Evolutionary conservation across 805 yeast species (phyloP).

Genomic region (Ogataea wickerhamii): DNA sequence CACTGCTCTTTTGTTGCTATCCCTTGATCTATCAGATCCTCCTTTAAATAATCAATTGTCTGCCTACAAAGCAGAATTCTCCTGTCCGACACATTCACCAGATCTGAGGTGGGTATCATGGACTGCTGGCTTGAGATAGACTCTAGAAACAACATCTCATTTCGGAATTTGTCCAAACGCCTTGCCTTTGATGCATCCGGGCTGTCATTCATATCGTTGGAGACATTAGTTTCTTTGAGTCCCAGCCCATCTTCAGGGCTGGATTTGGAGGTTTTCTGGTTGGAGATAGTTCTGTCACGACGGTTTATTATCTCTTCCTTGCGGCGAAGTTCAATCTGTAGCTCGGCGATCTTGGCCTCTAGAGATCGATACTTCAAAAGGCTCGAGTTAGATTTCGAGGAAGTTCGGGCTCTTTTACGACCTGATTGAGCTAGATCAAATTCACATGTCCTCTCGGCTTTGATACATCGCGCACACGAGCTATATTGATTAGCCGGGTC

Average conservation of each 20-base stretch:
- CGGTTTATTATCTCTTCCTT: conserved; percentile 9
- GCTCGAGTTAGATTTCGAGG: conserved; percentile 8
- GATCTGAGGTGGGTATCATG: conserved; percentile 41
- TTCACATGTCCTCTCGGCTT: conserved; percentile 60
- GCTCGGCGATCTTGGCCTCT: conserved; percentile 24
- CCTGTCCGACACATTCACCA: conserved; percentile 44
- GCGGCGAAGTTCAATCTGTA: conserved; percentile 11
- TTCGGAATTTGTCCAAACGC: conserved; percentile 34
- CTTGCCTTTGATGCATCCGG: conserved; percentile 2
- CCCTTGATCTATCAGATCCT: conserved; percentile 57
- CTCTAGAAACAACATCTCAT: conserved; percentile 38
- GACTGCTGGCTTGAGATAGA: conserved; percentile 34
- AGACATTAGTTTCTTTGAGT: conserved; percentile 20
- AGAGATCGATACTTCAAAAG: conserved; percentile 21
- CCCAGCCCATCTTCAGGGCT: neutral
- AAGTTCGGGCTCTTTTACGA: conserved; percentile 33
- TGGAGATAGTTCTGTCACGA: conserved; percentile 10
- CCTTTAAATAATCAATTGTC: conserved; percentile 16
- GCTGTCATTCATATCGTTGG: conserved; percentile 7
- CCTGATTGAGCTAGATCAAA: conserved; percentile 60
- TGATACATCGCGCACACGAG: conserved; percentile 72
- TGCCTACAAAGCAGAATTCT: conserved; percentile 34
- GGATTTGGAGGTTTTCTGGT: conserved; percentile 2
- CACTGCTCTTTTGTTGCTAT: conserved; percentile 61
- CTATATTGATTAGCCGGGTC: conserved; percentile 54